phyloP scores from a whole-genome alignment of 768 basidiomycete species.

The Mycena metata region DNA sequence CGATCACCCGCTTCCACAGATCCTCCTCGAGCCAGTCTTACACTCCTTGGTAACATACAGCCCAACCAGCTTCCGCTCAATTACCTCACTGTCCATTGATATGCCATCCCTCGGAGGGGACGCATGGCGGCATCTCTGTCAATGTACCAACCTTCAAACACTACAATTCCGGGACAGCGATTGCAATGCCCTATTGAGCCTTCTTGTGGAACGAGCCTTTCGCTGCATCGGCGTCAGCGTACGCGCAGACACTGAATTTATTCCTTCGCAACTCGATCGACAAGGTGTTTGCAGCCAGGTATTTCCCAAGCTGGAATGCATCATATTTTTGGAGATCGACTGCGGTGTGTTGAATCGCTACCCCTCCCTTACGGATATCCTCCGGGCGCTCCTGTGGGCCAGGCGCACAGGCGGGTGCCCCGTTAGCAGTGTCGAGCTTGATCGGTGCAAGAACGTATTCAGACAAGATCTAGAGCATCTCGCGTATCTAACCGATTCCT shows the following conservation, averaged over 20 bases:
- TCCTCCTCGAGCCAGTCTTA: not conserved
- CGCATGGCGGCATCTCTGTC: not conserved
- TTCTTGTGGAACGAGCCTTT: constrained; percentile 1
- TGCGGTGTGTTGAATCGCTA: not conserved
- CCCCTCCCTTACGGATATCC: not conserved
- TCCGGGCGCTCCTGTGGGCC: constrained; percentile 23
- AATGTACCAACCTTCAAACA: not conserved
- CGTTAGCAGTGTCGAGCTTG: not conserved
- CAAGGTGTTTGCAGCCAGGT: not conserved
- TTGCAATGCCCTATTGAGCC: not conserved
- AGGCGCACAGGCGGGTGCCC: constrained; percentile 5
- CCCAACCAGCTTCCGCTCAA: not conserved
- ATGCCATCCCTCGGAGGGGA: not conserved
- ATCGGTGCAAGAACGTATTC: constrained; percentile 6
- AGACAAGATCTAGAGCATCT: not conserved
- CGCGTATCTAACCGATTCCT: not conserved
- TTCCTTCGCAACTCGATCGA: not conserved
- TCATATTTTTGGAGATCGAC: not conserved
- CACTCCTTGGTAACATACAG: not conserved
- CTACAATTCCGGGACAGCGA: not conserved
- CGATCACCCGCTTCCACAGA: not conserved
- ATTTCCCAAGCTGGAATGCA: constrained; percentile 7
- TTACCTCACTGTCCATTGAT: not conserved
- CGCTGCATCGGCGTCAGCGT: not conserved
- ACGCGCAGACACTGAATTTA: not conserved